A percentile compares a stretch with the other conserved stretches of the same genome.
Conservation (phyloP, 2,329 filamentous ascomycete genomes). For the Huntiella moniliformis region DNA sequence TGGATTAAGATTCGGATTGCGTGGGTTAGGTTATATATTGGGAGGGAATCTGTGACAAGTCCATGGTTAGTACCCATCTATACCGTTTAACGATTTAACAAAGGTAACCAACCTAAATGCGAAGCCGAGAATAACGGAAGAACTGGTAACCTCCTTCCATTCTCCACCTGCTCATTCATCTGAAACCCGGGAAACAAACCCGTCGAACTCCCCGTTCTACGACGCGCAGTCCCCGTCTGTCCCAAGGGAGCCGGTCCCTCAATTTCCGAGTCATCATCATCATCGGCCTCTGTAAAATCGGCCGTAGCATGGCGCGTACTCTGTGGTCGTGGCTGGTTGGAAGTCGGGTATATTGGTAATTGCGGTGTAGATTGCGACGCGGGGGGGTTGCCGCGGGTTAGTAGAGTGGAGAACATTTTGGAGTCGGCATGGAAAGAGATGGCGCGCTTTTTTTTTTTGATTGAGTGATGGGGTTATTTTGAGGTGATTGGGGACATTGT, state of each 20-base stretch:
- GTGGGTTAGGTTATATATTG: constrained; percentile 80
- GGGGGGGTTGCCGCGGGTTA: constrained; percentile 1
- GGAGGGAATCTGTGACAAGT: constrained; percentile 49
- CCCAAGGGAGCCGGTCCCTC: too few species aligned
- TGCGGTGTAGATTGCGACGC: constrained; percentile 8
- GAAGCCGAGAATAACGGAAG: constrained; percentile 66
- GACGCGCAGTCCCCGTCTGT: constrained; percentile 14
- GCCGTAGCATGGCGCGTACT: constrained; percentile 36
- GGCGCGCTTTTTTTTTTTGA: not conserved
- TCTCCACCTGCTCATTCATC: constrained; percentile 11
- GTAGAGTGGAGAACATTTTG: constrained; percentile 9
- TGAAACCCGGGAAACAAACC: constrained; percentile 12
- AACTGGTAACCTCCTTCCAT: constrained; percentile 20
- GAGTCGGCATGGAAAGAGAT: too few species aligned
- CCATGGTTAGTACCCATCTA: constrained; percentile 1
- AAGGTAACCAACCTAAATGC: constrained; percentile 43
- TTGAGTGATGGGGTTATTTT: not conserved
- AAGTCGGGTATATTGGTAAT: constrained; percentile 14
- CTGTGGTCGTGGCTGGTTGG: constrained; percentile 12
- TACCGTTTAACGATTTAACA: not conserved
- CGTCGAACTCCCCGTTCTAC: constrained; percentile 16
- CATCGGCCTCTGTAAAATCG: constrained; percentile 45
- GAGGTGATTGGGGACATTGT: not conserved
- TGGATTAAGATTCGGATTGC: constrained; percentile 71
- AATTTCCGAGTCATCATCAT: constrained; percentile 17